phyloP scores from a whole-genome alignment of 202 grass and related monocot genomes.

The Dendrocalamus latiflorus region DNA sequence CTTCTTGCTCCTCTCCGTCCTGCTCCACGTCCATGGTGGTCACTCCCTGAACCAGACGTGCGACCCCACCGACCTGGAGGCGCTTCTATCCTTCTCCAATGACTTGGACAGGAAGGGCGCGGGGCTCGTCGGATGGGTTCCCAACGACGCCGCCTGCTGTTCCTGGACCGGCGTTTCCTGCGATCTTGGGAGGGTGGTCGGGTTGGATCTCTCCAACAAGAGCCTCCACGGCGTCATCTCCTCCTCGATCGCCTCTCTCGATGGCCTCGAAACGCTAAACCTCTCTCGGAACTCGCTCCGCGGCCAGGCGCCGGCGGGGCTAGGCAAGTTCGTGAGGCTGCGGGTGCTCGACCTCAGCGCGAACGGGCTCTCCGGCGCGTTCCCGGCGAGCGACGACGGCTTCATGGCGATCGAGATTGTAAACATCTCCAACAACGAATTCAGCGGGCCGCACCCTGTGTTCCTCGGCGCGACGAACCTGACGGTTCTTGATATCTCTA shows the following conservation, averaged over 20 bases:
- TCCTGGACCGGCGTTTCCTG: no score
- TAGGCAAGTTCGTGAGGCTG: conserved; percentile 36
- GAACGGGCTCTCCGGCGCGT: conserved; percentile 54
- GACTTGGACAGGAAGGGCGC: conserved; percentile 39
- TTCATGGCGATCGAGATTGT: conserved; percentile 53
- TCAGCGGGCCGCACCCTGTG: conserved; percentile 52
- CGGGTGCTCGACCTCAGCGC: conserved; percentile 68
- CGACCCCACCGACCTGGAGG: conserved; percentile 41
- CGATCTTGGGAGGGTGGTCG: conserved; percentile 65
- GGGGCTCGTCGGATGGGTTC: conserved; percentile 42
- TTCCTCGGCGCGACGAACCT: conserved; percentile 48
- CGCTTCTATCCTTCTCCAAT: conserved; percentile 43
- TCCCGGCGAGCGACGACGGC: conserved; percentile 10
- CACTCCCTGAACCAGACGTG: conserved; percentile 45
- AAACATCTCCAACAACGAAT: conserved; percentile 78
- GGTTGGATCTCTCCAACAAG: conserved; percentile 62
- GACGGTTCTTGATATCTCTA: conserved; percentile 45
- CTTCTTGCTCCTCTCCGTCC: conserved; percentile 9
- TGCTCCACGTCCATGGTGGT: conserved; percentile 15
- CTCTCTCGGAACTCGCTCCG: conserved; percentile 58
- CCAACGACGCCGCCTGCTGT: conserved; percentile 48
- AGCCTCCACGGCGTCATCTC: conserved; percentile 52
- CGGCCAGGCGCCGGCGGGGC: conserved; percentile 26
- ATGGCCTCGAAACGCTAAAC: conserved; percentile 43
- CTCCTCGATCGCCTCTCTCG: conserved; percentile 48